These are phyloP conservation scores for Luffa aegyptiaca DNA, from an alignment of 306 rosid genomes.

Conservation along the genomic window DNA sequence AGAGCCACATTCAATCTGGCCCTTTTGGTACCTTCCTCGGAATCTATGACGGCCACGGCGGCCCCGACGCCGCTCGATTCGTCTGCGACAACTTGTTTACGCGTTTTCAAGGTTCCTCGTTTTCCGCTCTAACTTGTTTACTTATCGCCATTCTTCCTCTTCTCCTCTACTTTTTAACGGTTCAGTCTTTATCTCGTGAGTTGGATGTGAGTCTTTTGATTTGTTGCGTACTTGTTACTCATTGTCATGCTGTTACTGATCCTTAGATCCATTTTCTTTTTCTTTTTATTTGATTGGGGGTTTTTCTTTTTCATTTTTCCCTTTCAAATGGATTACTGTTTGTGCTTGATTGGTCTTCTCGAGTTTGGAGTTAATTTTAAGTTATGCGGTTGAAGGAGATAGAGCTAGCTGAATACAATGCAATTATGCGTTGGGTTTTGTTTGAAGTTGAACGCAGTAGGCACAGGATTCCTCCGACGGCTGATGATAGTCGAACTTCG, in stretches of 20 bases:
- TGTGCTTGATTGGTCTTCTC: not conserved
- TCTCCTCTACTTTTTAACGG: not conserved
- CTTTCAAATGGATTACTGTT: not conserved
- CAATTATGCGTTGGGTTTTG: not conserved
- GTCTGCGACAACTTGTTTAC: slow-evolving; percentile 69
- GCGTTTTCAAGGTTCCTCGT: slow-evolving; percentile 60
- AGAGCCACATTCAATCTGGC: slow-evolving; percentile 81
- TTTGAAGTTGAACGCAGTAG: not conserved
- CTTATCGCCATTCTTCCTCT: not conserved
- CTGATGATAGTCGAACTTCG: not conserved
- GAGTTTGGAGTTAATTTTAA: not conserved
- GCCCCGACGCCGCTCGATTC: slow-evolving; percentile 65
- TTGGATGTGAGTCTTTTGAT: not conserved
- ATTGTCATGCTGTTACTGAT: not conserved
- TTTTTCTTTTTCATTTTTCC: not conserved
- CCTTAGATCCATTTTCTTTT: not conserved
- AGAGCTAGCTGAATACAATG: not conserved
- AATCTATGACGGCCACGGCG: slow-evolving; percentile 89
- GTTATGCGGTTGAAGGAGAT: not conserved
- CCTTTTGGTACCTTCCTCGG: slow-evolving; percentile 77
- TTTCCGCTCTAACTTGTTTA: not conserved
- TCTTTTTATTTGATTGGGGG: not conserved
- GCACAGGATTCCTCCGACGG: not conserved
- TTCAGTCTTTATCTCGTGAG: not conserved
- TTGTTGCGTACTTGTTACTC: not conserved